These are phyloP conservation scores for Fulvia fulva DNA, from an alignment of 2,329 filamentous ascomycete species.

Conservation along the genomic window DNA sequence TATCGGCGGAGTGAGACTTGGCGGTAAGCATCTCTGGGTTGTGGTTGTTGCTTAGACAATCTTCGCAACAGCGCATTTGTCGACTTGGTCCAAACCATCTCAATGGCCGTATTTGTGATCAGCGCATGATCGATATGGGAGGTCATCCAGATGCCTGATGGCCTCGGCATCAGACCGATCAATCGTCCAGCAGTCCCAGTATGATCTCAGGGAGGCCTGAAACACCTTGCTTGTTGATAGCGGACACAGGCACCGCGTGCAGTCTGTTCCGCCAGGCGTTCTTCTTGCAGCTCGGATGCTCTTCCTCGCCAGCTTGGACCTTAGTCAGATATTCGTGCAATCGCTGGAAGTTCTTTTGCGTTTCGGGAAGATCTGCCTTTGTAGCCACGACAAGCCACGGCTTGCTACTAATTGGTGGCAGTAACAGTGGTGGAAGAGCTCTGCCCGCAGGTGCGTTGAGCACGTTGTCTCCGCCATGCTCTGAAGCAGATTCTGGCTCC, in stretches of 20 bases:
- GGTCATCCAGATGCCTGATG: neutral
- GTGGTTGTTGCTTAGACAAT: too few species aligned
- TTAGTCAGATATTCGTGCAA: constrained; percentile 67
- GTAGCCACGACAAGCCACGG: constrained; percentile 96
- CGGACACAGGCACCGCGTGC: constrained; percentile 78
- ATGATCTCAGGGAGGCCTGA: constrained; percentile 70
- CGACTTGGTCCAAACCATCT: too few species aligned
- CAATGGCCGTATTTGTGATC: neutral
- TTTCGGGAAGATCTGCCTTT: constrained; percentile 79
- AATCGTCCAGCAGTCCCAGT: constrained; percentile 59
- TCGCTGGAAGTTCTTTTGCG: constrained; percentile 69
- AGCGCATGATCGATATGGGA: neutral
- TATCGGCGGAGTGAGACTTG: neutral
- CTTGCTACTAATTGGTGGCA: constrained; percentile 80
- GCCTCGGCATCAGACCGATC: neutral
- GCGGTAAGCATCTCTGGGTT: neutral
- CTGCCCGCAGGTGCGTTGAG: constrained; percentile 23
- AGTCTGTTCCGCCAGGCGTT: constrained; percentile 58
- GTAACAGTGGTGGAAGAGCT: constrained; percentile 44
- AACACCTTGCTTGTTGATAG: constrained; percentile 81
- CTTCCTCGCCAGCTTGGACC: constrained; percentile 58
- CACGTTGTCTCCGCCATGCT: constrained; percentile 22
- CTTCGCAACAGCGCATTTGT: too few species aligned
- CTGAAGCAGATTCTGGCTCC: constrained; percentile 15
- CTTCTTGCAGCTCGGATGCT: constrained; percentile 68